Percentiles rank a stretch among this genome's conserved stretches.
phyloP scores from a whole-genome alignment of 2,329 filamentous ascomycete species.

The Fusarium compactum region DNA sequence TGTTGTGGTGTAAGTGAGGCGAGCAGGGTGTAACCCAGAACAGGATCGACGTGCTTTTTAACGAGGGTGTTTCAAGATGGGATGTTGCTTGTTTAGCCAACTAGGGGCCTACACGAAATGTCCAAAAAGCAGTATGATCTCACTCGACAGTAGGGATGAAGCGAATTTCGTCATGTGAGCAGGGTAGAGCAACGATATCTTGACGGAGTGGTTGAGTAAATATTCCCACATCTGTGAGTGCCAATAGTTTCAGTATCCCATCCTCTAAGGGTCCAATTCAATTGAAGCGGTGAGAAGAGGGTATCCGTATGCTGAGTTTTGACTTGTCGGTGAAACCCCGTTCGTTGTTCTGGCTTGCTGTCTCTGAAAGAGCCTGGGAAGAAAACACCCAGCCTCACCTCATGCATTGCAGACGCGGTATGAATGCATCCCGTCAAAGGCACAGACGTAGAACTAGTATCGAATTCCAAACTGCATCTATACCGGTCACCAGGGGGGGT shows the following conservation, averaged over 20 bases:
- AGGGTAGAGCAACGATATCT: slow-evolving; percentile 2
- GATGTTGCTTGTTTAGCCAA: slow-evolving; percentile 19
- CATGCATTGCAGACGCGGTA: slow-evolving; percentile 14
- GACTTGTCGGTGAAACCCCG: slow-evolving; percentile 29
- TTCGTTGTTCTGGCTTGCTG: slow-evolving; percentile 9
- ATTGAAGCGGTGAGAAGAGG: slow-evolving; percentile 31
- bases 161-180: slow-evolving; percentile 24
- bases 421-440: slow-evolving; percentile 33
- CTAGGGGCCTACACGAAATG: slow-evolving; percentile 25
- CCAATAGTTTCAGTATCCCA: background rate
- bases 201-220: slow-evolving; percentile 5
- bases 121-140: slow-evolving; percentile 24
- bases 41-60: slow-evolving; percentile 26
- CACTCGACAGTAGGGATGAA: slow-evolving; percentile 21
- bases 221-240: background rate
- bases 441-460: slow-evolving; percentile 25
- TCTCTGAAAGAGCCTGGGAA: background rate
- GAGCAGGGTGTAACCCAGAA: slow-evolving; percentile 32
- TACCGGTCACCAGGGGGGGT: slow-evolving; percentile 9
- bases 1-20: slow-evolving; percentile 21
- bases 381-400: slow-evolving; percentile 22
- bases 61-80: slow-evolving; percentile 17
- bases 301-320: background rate
- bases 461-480: slow-evolving; percentile 27
- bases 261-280: slow-evolving; percentile 1